Percentiles rank a stretch among this genome's conserved stretches.
Evolutionary conservation across 2,329 filamentous ascomycete species (phyloP).

Genomic region (Aspergillus flavus): DNA sequence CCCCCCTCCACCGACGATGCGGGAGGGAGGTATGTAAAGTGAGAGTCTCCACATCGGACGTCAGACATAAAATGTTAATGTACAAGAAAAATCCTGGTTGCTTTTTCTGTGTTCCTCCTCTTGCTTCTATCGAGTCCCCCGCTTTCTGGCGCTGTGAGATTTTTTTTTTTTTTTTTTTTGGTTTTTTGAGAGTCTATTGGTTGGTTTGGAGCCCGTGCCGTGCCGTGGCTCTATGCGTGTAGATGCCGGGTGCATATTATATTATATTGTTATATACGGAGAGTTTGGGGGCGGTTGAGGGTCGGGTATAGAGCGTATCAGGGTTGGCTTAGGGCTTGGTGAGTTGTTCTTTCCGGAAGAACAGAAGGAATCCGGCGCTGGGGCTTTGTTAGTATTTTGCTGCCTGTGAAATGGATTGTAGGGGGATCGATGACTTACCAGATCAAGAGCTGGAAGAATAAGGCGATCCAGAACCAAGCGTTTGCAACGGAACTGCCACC

Average conservation of each 20-base stretch:
- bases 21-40: background rate
- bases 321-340: constrained; percentile 40
- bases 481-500: constrained; percentile 50
- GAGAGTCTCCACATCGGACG: constrained; percentile 3
- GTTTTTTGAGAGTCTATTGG: background rate
- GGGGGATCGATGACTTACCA: constrained; percentile 48
- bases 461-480: constrained; percentile 63
- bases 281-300: background rate
- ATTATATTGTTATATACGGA: background rate
- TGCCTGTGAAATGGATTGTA: background rate
- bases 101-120: background rate
- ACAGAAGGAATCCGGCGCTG: constrained; percentile 45
- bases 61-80: constrained; percentile 8
- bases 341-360: constrained; percentile 50
- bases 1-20: background rate
- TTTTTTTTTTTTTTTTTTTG: background rate
- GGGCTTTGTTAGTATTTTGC: background rate
- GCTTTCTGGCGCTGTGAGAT: background rate
- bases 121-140: background rate
- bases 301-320: background rate
- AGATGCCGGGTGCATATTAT: background rate
- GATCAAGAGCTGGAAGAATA: constrained; percentile 60
- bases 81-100: constrained; percentile 1
- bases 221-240: background rate
- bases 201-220: background rate